Evolutionary conservation across 2,329 filamentous ascomycete species (phyloP).

Genomic region (Camillea tinctor): DNA sequence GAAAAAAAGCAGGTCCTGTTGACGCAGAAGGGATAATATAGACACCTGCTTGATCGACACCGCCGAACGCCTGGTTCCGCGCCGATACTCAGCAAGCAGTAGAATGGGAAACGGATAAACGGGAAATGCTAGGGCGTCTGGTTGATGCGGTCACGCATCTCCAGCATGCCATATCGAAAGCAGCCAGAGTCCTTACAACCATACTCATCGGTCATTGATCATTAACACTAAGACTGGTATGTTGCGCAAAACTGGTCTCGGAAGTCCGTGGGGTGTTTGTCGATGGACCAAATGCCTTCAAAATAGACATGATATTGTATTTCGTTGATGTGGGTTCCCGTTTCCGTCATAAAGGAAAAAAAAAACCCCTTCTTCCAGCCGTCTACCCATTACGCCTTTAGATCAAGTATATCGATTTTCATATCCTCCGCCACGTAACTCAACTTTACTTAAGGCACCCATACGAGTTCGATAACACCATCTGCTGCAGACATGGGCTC

Average conservation of each 20-base stretch:
- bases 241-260: no score
- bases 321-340: no score
- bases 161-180: no score
- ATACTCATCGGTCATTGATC: no score
- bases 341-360: conserved; percentile 7
- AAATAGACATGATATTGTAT: no score
- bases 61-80: conserved; percentile 23
- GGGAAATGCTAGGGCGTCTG: background rate
- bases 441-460: conserved; percentile 42
- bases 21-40: conserved; percentile 6
- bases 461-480: conserved; percentile 56
- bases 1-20: background rate
- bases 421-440: conserved; percentile 13
- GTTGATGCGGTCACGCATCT: no score
- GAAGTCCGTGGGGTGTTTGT: no score
- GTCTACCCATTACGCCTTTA: conserved; percentile 11
- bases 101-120: conserved; percentile 5
- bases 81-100: conserved; percentile 17
- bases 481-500: conserved; percentile 52
- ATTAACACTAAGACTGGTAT: no score
- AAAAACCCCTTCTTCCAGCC: conserved; percentile 11
- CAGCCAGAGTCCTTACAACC: no score
- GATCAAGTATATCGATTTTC: conserved; percentile 16
- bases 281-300: no score
- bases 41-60: conserved; percentile 13